Conservation (phyloP, 2,329 filamentous ascomycete species). For the Pseudocercospora eumusae region DNA sequence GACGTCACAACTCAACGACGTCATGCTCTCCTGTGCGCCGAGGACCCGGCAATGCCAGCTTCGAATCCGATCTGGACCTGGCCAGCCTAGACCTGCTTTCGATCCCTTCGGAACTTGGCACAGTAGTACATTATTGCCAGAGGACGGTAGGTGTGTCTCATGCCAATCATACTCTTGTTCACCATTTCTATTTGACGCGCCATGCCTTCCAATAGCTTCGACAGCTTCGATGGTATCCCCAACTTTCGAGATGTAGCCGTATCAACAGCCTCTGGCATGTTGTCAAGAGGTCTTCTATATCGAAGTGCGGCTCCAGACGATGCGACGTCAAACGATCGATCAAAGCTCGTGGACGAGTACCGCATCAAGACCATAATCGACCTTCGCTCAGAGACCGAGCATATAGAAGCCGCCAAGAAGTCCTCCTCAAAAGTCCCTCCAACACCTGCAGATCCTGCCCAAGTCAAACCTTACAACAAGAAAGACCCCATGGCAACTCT, state of each 20-base stretch:
- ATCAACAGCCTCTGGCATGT: conserved; percentile 55
- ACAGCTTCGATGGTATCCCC: conserved; percentile 59
- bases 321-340: conserved; percentile 66
- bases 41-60: neutral
- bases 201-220: conserved; percentile 41
- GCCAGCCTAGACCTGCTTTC: too few species aligned
- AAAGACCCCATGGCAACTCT: conserved; percentile 49
- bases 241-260: conserved; percentile 78
- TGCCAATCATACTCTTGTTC: too few species aligned
- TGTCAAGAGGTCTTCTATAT: conserved; percentile 30
- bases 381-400: conserved; percentile 68
- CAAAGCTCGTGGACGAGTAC: conserved; percentile 59
- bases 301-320: conserved; percentile 58
- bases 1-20: neutral
- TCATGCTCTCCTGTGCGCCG: neutral
- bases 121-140: neutral
- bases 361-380: conserved; percentile 74
- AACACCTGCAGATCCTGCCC: conserved; percentile 43
- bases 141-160: neutral
- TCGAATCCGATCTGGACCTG: neutral
- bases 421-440: conserved; percentile 52
- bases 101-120: neutral
- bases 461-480: neutral
- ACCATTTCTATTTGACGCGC: too few species aligned
- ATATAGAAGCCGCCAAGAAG: conserved; percentile 54